Evolutionary conservation across 495 filamentous ascomycete species (phyloP).

Genomic region (Chaetomium cochliodes): DNA sequence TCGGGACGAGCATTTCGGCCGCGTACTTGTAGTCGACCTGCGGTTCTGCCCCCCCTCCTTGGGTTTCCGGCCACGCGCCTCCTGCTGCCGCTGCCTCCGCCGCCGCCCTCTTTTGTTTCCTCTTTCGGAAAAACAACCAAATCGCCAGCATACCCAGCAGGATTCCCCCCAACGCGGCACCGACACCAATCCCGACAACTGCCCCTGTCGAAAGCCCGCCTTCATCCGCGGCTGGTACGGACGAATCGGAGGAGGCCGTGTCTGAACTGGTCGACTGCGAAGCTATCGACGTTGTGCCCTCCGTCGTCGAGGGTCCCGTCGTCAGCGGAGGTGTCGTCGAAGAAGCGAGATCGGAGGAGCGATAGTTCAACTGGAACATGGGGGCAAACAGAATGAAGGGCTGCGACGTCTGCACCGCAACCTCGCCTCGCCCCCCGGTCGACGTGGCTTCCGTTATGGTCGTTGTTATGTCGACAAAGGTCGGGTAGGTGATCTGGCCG

Average conservation of each 20-base stretch:
- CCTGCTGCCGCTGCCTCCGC: background rate
- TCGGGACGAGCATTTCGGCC: too few species aligned
- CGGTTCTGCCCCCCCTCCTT: background rate
- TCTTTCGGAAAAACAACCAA: background rate
- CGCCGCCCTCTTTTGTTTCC: too few species aligned
- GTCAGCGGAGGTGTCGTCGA: background rate
- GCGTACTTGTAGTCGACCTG: background rate
- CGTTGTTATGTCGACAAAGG: background rate
- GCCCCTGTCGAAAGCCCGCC: conserved; percentile 5
- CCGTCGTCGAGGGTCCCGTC: background rate
- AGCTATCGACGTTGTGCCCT: background rate
- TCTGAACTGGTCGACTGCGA: background rate
- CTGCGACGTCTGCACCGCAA: background rate
- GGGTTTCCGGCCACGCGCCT: background rate
- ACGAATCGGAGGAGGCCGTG: background rate
- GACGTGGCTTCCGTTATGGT: background rate
- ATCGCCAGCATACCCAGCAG: background rate
- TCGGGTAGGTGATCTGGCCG: background rate
- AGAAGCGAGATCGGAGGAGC: background rate
- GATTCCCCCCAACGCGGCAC: conserved; percentile 2
- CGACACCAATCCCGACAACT: background rate
- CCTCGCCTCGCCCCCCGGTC: background rate
- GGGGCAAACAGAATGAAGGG: background rate
- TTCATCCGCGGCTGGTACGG: background rate
- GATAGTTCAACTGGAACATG: conserved; percentile 19